Percentiles rank a stretch among this genome's conserved stretches.
Conservation (phyloP, 768 basidiomycete genomes). For the Epithele typhae region DNA sequence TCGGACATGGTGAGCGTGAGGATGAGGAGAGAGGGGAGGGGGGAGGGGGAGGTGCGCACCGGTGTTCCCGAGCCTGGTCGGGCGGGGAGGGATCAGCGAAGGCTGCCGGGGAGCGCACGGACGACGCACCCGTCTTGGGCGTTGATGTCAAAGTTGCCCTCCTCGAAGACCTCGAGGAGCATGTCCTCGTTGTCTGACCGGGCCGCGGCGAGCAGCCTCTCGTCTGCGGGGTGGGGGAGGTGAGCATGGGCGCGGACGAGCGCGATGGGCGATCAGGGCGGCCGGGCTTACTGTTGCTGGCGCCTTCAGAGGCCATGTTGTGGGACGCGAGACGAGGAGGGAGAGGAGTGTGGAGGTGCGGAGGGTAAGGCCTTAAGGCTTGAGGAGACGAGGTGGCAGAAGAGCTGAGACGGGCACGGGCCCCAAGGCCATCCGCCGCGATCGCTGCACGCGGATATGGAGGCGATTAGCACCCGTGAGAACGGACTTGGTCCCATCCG, state of each 20-base stretch:
- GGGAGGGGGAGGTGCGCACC: slow-evolving; percentile 39
- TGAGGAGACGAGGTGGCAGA: too few relatives aligned
- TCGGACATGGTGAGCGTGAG: too few relatives aligned
- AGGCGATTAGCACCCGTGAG: too few relatives aligned
- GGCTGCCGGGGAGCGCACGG: not conserved
- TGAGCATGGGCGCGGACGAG: not conserved
- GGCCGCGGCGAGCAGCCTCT: slow-evolving; percentile 69
- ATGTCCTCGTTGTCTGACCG: slow-evolving; percentile 69
- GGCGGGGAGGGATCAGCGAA: not conserved
- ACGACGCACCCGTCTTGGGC: slow-evolving; percentile 66
- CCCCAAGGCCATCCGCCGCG: too few relatives aligned
- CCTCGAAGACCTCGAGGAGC: slow-evolving; percentile 53
- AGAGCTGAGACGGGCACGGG: too few relatives aligned
- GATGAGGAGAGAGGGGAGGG: too few relatives aligned
- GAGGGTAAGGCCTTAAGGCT: too few relatives aligned
- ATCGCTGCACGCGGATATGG: too few relatives aligned
- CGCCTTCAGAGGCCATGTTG: slow-evolving; percentile 18
- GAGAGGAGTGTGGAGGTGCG: too few relatives aligned
- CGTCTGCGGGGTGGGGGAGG: slow-evolving; percentile 40
- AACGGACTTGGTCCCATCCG: too few relatives aligned
- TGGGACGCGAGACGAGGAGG: too few relatives aligned
- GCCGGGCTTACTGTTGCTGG: slow-evolving; percentile 19
- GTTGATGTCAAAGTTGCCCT: slow-evolving; percentile 66
- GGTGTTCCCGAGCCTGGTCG: slow-evolving; percentile 66
- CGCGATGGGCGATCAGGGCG: too few relatives aligned